Conservation (phyloP, 768 basidiomycete genomes). For the Suillus hirtellus region DNA sequence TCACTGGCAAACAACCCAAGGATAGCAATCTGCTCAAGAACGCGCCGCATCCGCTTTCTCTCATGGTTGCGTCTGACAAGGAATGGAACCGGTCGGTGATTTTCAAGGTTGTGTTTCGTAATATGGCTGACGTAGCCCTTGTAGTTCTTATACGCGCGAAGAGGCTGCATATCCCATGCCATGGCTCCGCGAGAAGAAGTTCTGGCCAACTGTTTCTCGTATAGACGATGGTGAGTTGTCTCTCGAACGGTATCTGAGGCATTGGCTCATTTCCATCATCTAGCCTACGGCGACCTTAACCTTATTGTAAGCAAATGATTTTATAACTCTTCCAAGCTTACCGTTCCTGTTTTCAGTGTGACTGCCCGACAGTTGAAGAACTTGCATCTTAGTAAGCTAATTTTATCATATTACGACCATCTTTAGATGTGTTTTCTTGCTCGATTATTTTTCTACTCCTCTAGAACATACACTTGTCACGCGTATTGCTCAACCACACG, state of each 20-base stretch:
- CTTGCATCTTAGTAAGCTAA: conserved; percentile 40
- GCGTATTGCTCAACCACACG: conserved; percentile 71
- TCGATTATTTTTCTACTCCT: conserved; percentile 41
- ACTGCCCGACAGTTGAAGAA: conserved; percentile 86
- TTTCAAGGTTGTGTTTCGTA: neutral
- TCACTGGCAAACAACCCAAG: conserved; percentile 82
- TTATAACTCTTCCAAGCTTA: conserved; percentile 5
- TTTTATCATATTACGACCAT: conserved; percentile 15
- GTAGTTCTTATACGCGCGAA: conserved; percentile 85
- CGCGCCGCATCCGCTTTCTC: conserved; percentile 86
- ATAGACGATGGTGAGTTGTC: conserved; percentile 83
- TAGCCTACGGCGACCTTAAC: conserved; percentile 92
- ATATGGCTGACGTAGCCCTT: conserved; percentile 10
- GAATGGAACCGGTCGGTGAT: conserved; percentile 81
- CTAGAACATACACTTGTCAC: conserved; percentile 43
- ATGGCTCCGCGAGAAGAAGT: conserved; percentile 85
- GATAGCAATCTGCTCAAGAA: conserved; percentile 93
- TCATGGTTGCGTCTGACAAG: conserved; percentile 67
- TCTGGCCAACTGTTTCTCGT: conserved; percentile 93
- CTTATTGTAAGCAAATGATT: conserved; percentile 62
- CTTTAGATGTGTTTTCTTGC: conserved; percentile 22
- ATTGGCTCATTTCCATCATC: neutral
- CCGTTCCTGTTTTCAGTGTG: conserved; percentile 53
- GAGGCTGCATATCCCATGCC: conserved; percentile 89
- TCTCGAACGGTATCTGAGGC: neutral